phyloP scores from a whole-genome alignment of 306 rosid species.

The Biancaea sappan region DNA sequence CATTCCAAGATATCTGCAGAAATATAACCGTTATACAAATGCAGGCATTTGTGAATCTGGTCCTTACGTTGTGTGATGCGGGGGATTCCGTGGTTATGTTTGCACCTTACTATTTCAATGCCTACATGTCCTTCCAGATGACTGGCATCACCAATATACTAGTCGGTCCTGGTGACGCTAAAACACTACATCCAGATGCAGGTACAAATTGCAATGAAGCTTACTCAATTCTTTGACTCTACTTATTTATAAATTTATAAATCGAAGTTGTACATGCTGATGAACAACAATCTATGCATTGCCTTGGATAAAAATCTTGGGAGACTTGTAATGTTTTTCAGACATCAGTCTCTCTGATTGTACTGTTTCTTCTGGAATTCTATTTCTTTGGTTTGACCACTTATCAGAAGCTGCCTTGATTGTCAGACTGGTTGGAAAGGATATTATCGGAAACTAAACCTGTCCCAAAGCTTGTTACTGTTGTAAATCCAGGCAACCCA shows the following conservation, averaged over 20 bases:
- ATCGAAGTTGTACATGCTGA: slow-evolving; percentile 1
- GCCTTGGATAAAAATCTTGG: background rate
- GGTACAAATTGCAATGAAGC: slow-evolving; percentile 39
- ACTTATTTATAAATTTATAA: background rate
- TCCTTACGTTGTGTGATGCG: slow-evolving; percentile 91
- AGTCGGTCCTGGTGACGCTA: slow-evolving; percentile 79
- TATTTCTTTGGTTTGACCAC: slow-evolving; percentile 13
- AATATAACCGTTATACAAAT: slow-evolving; percentile 27
- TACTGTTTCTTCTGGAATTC: slow-evolving; percentile 18
- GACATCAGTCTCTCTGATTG: background rate
- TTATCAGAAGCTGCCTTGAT: slow-evolving; percentile 32
- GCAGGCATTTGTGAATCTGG: slow-evolving; percentile 97
- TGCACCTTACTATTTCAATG: slow-evolving; percentile 78
- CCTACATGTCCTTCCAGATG: slow-evolving; percentile 81
- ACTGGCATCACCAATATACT: slow-evolving; percentile 77
- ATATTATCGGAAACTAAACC: slow-evolving; percentile 72
- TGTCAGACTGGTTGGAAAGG: slow-evolving; percentile 89
- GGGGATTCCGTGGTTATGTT: slow-evolving; percentile 79
- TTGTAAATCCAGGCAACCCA: slow-evolving; percentile 98
- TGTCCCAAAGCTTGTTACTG: slow-evolving; percentile 86
- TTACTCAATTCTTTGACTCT: slow-evolving; percentile 7
- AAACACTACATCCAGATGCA: slow-evolving; percentile 86
- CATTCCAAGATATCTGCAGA: slow-evolving; percentile 43
- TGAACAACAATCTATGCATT: background rate
- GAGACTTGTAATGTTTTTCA: slow-evolving; percentile 13